A percentile compares a stretch with the other conserved stretches of the same genome.
These are phyloP conservation scores for Xerocomellus intermedius DNA, from an alignment of 768 basidiomycete genomes.

Conservation along the genomic window DNA sequence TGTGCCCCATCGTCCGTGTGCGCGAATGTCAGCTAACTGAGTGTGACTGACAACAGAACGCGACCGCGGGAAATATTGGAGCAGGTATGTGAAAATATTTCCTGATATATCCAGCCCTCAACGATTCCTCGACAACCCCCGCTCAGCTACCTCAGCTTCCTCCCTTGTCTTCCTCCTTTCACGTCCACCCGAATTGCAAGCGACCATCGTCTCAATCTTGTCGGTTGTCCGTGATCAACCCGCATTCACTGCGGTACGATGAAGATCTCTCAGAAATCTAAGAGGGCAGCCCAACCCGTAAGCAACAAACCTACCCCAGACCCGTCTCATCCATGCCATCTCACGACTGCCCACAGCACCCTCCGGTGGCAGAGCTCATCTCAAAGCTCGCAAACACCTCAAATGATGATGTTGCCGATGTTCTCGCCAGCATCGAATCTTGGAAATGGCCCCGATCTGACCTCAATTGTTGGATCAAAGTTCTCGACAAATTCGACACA, in stretches of 20 bases:
- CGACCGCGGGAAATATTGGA: slow-evolving; percentile 7
- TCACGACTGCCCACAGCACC: slow-evolving; percentile 48
- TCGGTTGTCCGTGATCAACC: slow-evolving; percentile 13
- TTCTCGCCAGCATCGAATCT: slow-evolving; percentile 64
- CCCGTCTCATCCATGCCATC: slow-evolving; percentile 4
- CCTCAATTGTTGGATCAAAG: slow-evolving; percentile 93
- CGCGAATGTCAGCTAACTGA: not conserved
- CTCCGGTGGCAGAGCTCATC: slow-evolving; percentile 81
- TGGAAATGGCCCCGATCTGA: slow-evolving; percentile 98
- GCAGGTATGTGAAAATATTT: slow-evolving; percentile 22
- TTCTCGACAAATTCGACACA: slow-evolving; percentile 92
- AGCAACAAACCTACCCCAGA: slow-evolving; percentile 28
- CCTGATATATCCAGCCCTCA: slow-evolving; percentile 33
- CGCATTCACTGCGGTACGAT: slow-evolving; percentile 61
- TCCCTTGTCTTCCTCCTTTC: slow-evolving; percentile 14
- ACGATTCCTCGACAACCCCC: slow-evolving; percentile 8
- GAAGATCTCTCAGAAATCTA: slow-evolving; percentile 87
- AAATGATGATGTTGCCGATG: slow-evolving; percentile 67
- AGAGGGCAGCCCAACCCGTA: slow-evolving; percentile 78
- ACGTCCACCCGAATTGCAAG: slow-evolving; percentile 7
- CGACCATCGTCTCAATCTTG: slow-evolving; percentile 2
- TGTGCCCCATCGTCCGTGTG: slow-evolving; percentile 7
- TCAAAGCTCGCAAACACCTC: slow-evolving; percentile 61
- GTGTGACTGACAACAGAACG: not conserved
- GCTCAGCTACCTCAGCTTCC: not conserved